Conservation (phyloP, 2,329 filamentous ascomycete species). For the Calonectria montana region DNA sequence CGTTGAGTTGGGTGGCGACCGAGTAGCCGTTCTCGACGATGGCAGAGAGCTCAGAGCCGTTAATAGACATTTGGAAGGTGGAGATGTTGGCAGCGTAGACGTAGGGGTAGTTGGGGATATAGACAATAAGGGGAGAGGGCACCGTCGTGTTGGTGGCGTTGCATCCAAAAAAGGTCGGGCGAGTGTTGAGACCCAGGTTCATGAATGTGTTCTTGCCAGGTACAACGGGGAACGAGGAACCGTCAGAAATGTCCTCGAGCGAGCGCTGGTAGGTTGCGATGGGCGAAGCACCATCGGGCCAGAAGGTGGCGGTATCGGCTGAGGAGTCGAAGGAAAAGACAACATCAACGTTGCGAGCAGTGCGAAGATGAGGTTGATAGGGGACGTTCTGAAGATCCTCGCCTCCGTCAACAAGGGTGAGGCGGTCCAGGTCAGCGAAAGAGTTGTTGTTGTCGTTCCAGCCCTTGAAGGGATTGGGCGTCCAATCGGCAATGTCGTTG, state of each 20-base stretch:
- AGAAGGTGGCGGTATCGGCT: constrained; percentile 68
- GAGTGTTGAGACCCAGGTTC: constrained; percentile 67
- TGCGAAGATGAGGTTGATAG: constrained; percentile 70
- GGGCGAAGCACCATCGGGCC: constrained; percentile 71
- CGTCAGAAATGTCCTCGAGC: constrained; percentile 58
- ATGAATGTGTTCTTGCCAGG: constrained; percentile 67
- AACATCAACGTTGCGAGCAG: constrained; percentile 66
- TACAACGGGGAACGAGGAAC: constrained; percentile 68
- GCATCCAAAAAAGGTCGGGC: constrained; percentile 74
- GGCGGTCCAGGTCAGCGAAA: constrained; percentile 56
- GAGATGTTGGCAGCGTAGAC: constrained; percentile 80
- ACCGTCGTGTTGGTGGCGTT: constrained; percentile 65
- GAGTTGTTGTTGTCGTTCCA: constrained; percentile 61
- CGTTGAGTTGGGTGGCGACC: constrained; percentile 85
- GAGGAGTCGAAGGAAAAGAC: constrained; percentile 74
- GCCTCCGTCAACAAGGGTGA: constrained; percentile 85
- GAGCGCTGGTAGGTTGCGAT: constrained; percentile 68
- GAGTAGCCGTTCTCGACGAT: constrained; percentile 91
- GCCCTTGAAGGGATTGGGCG: constrained; percentile 68
- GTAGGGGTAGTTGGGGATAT: constrained; percentile 84
- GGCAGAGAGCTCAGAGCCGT: constrained; percentile 74
- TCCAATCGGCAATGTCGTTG: constrained; percentile 81
- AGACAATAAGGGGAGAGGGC: constrained; percentile 79
- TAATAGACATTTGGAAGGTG: constrained; percentile 78
- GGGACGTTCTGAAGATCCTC: constrained; percentile 85